A percentile compares a stretch with the other conserved stretches of the same genome.
phyloP scores from a whole-genome alignment of 805 yeast genomes.

The Diddensiella transvaalensis region DNA sequence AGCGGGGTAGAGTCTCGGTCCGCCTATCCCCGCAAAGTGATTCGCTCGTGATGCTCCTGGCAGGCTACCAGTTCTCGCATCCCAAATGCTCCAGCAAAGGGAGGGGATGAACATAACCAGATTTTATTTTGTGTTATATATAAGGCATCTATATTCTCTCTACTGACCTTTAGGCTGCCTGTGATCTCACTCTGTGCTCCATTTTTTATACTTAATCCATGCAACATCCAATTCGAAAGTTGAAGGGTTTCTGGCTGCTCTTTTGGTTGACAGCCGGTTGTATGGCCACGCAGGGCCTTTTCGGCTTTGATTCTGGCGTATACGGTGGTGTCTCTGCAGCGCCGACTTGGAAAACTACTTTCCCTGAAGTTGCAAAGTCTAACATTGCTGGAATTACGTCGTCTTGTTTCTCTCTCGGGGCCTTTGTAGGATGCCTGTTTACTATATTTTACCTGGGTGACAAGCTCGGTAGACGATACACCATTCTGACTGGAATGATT shows the following conservation, averaged over 20 bases:
- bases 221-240: conserved; percentile 9
- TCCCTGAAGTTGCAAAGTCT: conserved; percentile 9
- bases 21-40: neutral
- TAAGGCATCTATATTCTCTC: neutral
- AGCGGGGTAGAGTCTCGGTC: neutral
- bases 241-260: conserved; percentile 8
- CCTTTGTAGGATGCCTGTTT: conserved; percentile 1
- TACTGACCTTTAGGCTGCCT: neutral
- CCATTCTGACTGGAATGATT: conserved; percentile 45
- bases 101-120: neutral
- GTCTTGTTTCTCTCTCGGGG: conserved; percentile 10
- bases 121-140: too few species aligned
- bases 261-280: conserved; percentile 8
- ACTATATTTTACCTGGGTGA: conserved; percentile 39
- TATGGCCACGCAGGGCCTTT: conserved; percentile 7
- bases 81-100: neutral
- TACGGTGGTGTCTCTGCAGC: conserved; percentile 10
- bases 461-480: conserved; percentile 43
- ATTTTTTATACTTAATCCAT: neutral
- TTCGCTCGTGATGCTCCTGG: conserved; percentile 1
- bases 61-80: neutral
- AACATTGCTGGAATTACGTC: conserved; percentile 15
- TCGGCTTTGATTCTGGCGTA: conserved; percentile 15
- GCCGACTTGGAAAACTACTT: conserved; percentile 8
- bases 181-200: neutral